A percentile compares a stretch with the other conserved stretches of the same genome.
These are phyloP conservation scores for Nigrospora osmanthi DNA, from an alignment of 2,329 filamentous ascomycete species.

Conservation along the genomic window DNA sequence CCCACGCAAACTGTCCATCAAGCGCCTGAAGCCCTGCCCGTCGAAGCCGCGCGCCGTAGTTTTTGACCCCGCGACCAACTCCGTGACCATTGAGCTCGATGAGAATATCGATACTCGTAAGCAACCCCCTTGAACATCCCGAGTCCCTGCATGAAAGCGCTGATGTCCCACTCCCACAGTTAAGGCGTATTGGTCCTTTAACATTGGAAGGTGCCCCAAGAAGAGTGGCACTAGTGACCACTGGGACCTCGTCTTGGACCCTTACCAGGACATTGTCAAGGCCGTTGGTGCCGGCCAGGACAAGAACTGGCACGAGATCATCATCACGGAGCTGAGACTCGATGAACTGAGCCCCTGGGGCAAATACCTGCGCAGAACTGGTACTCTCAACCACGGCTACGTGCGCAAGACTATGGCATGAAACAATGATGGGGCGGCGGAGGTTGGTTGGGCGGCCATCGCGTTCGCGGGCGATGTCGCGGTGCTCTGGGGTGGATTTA, in stretches of 20 bases:
- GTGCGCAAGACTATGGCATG: background rate
- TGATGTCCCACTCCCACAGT: background rate
- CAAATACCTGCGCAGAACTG: background rate
- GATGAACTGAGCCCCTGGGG: background rate
- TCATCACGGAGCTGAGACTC: background rate
- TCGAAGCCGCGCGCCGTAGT: background rate
- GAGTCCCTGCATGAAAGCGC: background rate
- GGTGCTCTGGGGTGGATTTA: no score
- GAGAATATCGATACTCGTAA: background rate
- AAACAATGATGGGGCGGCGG: no score
- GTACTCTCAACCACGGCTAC: background rate
- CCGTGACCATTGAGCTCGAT: background rate
- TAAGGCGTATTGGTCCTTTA: background rate
- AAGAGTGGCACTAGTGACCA: background rate
- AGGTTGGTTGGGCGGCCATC: no score
- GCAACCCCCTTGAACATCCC: background rate
- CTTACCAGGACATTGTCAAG: background rate
- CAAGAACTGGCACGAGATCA: background rate
- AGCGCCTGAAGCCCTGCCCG: background rate
- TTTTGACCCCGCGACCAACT: background rate
- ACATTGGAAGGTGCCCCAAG: background rate
- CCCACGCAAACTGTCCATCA: background rate
- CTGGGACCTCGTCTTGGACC: background rate
- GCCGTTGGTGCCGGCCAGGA: background rate
- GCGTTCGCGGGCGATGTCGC: no score